Evolutionary conservation across 2,329 filamentous ascomycete species (phyloP), one percentile per base, ranked within the genome.

Genomic region (Colletotrichum sp.): DNA sequence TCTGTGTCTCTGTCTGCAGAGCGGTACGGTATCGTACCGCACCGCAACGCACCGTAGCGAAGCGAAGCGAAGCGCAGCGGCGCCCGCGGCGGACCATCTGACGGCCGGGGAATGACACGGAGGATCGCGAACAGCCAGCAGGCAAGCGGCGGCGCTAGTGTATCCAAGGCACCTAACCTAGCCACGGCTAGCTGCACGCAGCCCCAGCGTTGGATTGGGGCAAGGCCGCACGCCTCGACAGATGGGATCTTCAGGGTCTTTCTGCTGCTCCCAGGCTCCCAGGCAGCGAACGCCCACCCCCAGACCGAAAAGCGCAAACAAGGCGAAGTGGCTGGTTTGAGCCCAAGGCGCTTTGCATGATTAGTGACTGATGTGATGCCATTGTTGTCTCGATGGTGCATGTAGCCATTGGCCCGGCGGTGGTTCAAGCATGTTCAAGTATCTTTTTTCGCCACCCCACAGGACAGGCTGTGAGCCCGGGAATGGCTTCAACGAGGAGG

Each of bases 221-320:
- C 64, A 65, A 64, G 70, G 70, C 64, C 55, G 69, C 44, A 60
- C 70, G 59, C 73, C 64, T 75, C 28, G 48, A 70, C 15, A 64
- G 65, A 69, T 75, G 73, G 25, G 73, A 75, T 75, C 73, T 64
- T 75, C 73, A 75, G 73, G 73, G 73, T 75, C 73, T 39, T 75
- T 73, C 22, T 73, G 70, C 59, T 59, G 71, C 65, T 48, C 63
- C 63, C 59, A 65, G 27, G 22, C 68, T 19, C 25, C 27, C 39
- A 28, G 44, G 44, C 44, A 67, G 34, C 60, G 52, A 72, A 61
- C 57, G 57, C 32, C 25, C 32, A 65, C 70, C 64, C 74, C 64
- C 48, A 28, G 36, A 67, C 44, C 28, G 34, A 60, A 55, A 61
- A 67, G 22, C 36, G 36, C 13, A 57, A 27, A 52, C 44, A 52